Conservation (phyloP, 148 eudicot genomes). For the Beta vulgaris region DNA sequence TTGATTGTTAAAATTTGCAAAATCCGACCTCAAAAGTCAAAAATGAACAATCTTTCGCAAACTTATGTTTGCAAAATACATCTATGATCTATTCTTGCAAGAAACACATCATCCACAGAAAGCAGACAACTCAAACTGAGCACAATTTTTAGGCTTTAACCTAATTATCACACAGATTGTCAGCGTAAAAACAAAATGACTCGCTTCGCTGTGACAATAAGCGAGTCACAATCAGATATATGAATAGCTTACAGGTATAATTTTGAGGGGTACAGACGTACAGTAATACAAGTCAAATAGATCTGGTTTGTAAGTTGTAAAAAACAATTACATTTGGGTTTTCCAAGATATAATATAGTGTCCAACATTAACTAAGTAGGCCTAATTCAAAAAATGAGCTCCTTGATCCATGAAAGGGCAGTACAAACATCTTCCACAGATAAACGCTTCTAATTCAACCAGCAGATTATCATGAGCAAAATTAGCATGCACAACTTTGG, state of each 20-base stretch:
- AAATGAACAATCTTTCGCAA: too few species aligned
- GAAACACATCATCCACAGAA: too few species aligned
- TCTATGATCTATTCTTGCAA: too few species aligned
- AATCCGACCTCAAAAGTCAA: too few species aligned
- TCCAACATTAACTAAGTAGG: neutral
- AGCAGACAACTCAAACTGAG: neutral
- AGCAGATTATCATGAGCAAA: constrained; percentile 12
- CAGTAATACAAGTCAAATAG: constrained; percentile 3
- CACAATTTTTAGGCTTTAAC: too few species aligned
- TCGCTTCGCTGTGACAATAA: neutral
- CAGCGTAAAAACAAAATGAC: neutral
- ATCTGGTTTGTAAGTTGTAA: neutral
- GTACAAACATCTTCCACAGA: neutral
- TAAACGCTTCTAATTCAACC: neutral
- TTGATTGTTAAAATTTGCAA: too few species aligned
- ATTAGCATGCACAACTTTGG: constrained; percentile 1
- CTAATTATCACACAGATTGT: too few species aligned
- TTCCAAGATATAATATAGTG: constrained; percentile 13
- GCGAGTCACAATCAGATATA: too few species aligned
- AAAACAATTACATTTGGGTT: constrained; percentile 7
- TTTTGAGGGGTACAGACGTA: neutral
- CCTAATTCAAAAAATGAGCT: constrained; percentile 15
- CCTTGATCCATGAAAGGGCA: neutral
- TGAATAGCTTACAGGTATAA: constrained; percentile 3
- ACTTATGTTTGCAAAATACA: too few species aligned